phyloP scores from a whole-genome alignment of 2,329 filamentous ascomycete genomes.

The Fusarium vanettenii region DNA sequence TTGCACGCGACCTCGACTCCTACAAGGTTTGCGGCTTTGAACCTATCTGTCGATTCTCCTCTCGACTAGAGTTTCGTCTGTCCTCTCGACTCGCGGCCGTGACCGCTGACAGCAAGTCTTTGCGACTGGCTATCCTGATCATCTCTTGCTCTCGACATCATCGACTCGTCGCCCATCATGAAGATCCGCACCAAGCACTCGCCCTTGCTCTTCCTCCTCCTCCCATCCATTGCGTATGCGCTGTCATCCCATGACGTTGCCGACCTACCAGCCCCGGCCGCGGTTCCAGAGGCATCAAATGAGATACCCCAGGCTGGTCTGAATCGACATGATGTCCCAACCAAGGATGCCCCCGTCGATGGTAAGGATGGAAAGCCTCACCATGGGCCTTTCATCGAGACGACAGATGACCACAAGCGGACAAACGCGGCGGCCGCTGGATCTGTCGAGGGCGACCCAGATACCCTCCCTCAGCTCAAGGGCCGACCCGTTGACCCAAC shows the following conservation, averaged over 20 bases:
- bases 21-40: conserved; percentile 21
- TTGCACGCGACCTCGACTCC: conserved; percentile 33
- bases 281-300: conserved; percentile 43
- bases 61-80: background rate
- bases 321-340: conserved; percentile 55
- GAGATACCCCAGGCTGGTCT: conserved; percentile 39
- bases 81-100: conserved; percentile 17
- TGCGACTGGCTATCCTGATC: conserved; percentile 13
- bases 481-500: conserved; percentile 64
- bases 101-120: conserved; percentile 17
- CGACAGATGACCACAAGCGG: conserved; percentile 50
- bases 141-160: background rate
- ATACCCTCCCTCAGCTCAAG: conserved; percentile 58
- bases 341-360: conserved; percentile 88
- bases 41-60: conserved; percentile 3
- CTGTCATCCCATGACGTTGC: conserved; percentile 49
- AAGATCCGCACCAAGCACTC: conserved; percentile 66
- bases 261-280: conserved; percentile 37
- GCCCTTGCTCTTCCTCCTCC: conserved; percentile 69
- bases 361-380: conserved; percentile 95
- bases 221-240: conserved; percentile 65
- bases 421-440: conserved; percentile 37
- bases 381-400: conserved; percentile 81
- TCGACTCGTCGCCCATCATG: conserved; percentile 58
- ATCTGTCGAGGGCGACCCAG: conserved; percentile 46